Percentiles rank a stretch among this genome's conserved stretches.
phyloP scores from a whole-genome alignment of 2,329 filamentous ascomycete genomes.

The Cordyceps tenuipes region DNA sequence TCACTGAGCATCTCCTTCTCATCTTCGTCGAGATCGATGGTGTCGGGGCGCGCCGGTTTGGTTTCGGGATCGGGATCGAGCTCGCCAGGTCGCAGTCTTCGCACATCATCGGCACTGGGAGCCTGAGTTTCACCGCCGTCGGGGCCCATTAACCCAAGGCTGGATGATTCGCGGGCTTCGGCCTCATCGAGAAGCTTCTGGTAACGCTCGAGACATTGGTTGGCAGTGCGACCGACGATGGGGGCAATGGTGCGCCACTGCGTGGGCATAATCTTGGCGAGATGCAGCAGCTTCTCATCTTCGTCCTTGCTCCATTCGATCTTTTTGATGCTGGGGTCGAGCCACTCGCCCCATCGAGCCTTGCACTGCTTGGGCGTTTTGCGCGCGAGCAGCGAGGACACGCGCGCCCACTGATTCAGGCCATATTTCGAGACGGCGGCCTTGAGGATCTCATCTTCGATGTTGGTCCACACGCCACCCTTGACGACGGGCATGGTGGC shows the following conservation, averaged over 20 bases:
- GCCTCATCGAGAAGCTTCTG: slow-evolving; percentile 95
- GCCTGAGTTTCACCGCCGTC: slow-evolving; percentile 80
- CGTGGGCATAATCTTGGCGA: slow-evolving; percentile 97
- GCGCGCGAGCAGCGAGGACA: slow-evolving; percentile 90
- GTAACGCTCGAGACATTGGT: slow-evolving; percentile 94
- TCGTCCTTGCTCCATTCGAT: slow-evolving; percentile 99
- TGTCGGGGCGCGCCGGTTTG: slow-evolving; percentile 90
- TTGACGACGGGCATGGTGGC: slow-evolving; percentile 61
- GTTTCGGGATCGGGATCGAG: slow-evolving; percentile 96
- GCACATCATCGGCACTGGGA: slow-evolving; percentile 86
- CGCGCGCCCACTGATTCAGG: slow-evolving; percentile 95
- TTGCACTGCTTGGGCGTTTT: slow-evolving; percentile 99
- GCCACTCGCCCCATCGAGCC: slow-evolving; percentile 95
- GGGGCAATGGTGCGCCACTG: slow-evolving; percentile 99
- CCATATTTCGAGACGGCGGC: slow-evolving; percentile 91
- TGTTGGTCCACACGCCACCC: slow-evolving; percentile 68
- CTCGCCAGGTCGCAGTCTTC: slow-evolving; percentile 81
- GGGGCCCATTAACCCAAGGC: slow-evolving; percentile 74
- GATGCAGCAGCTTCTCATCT: slow-evolving; percentile 91
- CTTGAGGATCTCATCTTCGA: slow-evolving; percentile 94
- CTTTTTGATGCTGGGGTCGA: slow-evolving; percentile 96
- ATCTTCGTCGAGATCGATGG: slow-evolving; percentile 96
- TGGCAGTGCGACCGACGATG: slow-evolving; percentile 91
- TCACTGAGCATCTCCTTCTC: slow-evolving; percentile 99
- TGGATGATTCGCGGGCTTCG: slow-evolving; percentile 78